These are phyloP conservation scores for Aspergillus arachidicola DNA, from an alignment of 2,329 filamentous ascomycete genomes.

Conservation along the genomic window DNA sequence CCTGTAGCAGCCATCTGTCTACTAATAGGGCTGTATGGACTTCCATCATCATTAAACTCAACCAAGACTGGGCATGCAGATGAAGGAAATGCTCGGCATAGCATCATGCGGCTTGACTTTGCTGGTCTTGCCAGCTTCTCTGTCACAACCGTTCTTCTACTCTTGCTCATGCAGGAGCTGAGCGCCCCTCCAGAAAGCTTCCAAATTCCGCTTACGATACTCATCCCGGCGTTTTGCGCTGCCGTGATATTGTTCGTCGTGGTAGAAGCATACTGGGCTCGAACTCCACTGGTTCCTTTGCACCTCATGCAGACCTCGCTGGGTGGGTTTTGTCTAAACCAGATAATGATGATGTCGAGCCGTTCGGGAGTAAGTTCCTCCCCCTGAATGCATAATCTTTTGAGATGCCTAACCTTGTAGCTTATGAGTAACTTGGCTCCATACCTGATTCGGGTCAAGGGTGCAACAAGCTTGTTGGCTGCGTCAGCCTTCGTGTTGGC, in stretches of 20 bases:
- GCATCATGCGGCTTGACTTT: constrained; percentile 15
- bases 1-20: constrained; percentile 58
- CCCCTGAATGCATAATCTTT: background rate
- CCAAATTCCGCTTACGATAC: background rate
- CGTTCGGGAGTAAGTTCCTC: constrained; percentile 17
- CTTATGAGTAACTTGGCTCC: constrained; percentile 15
- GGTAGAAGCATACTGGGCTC: constrained; percentile 21
- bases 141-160: constrained; percentile 5
- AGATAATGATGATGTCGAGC: constrained; percentile 15
- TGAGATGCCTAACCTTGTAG: constrained; percentile 1
- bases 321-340: constrained; percentile 15
- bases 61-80: background rate
- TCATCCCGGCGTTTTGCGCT: background rate
- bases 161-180: constrained; percentile 11
- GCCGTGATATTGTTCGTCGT: constrained; percentile 9
- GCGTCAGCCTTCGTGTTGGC: constrained; percentile 11
- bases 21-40: constrained; percentile 32
- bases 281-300: constrained; percentile 22
- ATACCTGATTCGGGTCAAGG: constrained; percentile 22
- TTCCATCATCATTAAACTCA: constrained; percentile 10
- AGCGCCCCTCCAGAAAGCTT: background rate
- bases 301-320: constrained; percentile 13
- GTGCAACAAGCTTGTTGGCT: constrained; percentile 16
- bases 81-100: background rate
- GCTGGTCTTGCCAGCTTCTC: constrained; percentile 13